Evolutionary conservation across 306 rosid species (phyloP), one percentile per base, ranked within the genome.

Genomic region (Benincasa hispida): DNA sequence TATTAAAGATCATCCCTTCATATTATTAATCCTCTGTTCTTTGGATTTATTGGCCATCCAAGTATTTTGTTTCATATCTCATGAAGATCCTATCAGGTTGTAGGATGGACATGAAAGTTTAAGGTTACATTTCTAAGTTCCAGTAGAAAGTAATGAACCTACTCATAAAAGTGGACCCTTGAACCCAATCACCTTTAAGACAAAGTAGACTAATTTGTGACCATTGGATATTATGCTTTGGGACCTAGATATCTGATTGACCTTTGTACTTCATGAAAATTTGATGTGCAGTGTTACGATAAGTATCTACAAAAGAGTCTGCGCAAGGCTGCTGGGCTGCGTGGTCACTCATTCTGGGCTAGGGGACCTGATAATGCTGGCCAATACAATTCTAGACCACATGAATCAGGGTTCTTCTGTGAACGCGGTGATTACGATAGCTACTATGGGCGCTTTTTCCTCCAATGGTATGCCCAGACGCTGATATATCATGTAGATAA

Each of bases 291-390:
- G 98, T 94, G 97, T 83, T 94, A 91, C 81, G 98, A 94, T 86
- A 90, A 86, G 82, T 91, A 90, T 78, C 87, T 94, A 79, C 96
- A 85, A 82, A 86, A 89, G 82, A 91, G 96, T 75, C 91, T 94
- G 32, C 84, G 84, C 66, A 87, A 81, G 81, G 98, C 96, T 58
- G 97, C 97, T 76, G 91, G 92, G 79, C 81, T 81, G 77, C 97
- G 96, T 21, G 98, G 98, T 72, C 97, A 94, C 80, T 80, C 96
- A 70, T 91, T 87, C 72, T 94, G 98, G 98, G 98, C 88, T 42
- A 90, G 91, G 84, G 97, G 93, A 80, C 98, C 98, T 79, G 96
- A 91, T 79, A 94, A 94, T 87, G 93, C 95, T 47, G 98, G 97
- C 63, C 85, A 84, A 70, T 94, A 94, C 82, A 94, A 91, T 80